Evolutionary conservation across 2,329 filamentous ascomycete genomes (phyloP).

Genomic region (Fonsecaea pedrosoi): DNA sequence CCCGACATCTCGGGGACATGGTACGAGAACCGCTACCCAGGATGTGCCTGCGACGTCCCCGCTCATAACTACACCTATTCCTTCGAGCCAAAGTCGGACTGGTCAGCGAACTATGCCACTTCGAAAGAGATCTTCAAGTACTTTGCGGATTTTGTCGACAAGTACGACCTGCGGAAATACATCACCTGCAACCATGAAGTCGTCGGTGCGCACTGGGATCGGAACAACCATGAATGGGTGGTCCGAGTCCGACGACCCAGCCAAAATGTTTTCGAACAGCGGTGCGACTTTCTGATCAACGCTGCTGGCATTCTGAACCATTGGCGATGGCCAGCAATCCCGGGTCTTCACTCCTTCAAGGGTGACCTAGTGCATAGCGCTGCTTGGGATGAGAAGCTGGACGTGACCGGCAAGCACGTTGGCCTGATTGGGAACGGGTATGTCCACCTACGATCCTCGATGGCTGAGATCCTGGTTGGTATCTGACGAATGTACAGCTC

Average conservation of each 20-base stretch:
- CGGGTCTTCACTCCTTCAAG: constrained; percentile 45
- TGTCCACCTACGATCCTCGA: constrained; percentile 24
- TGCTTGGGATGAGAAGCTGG: constrained; percentile 43
- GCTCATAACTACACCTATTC: constrained; percentile 53
- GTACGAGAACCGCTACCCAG: constrained; percentile 52
- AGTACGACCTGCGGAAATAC: constrained; percentile 36
- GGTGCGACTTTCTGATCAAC: constrained; percentile 42
- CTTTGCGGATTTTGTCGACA: constrained; percentile 17
- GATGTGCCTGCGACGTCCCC: constrained; percentile 66
- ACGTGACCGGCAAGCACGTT: constrained; percentile 34
- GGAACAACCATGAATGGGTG: constrained; percentile 32
- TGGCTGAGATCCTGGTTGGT: constrained; percentile 36
- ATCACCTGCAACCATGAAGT: constrained; percentile 39
- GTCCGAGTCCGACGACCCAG: constrained; percentile 8
- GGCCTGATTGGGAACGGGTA: constrained; percentile 39
- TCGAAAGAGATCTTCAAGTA: constrained; percentile 32
- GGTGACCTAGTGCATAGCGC: constrained; percentile 45
- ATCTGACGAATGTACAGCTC: too few relatives aligned
- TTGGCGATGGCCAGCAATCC: constrained; percentile 47
- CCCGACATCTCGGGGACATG: constrained; percentile 51
- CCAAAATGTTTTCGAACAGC: constrained; percentile 30
- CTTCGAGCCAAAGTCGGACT: constrained; percentile 52
- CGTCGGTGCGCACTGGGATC: constrained; percentile 23
- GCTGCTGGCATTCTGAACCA: constrained; percentile 41
- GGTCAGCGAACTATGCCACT: constrained; percentile 39